Evolutionary conservation across 352 stramenopile genomes (phyloP).

Genomic region (Thraustochytrium sp.): DNA sequence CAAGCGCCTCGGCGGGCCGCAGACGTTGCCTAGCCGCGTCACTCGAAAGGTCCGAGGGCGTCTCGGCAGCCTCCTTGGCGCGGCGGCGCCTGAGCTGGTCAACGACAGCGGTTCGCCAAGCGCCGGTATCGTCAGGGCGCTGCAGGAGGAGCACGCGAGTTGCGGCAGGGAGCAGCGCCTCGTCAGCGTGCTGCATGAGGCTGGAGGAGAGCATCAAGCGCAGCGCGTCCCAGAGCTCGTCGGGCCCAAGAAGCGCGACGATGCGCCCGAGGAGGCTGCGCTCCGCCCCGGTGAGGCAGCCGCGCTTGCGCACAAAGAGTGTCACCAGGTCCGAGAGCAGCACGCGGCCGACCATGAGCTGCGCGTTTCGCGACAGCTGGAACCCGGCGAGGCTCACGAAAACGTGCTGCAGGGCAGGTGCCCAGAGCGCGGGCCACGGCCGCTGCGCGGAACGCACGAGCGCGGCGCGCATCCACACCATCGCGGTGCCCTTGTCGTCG

Average conservation of each 20-base stretch:
- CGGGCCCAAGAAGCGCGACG: not conserved
- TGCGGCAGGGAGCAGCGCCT: not conserved
- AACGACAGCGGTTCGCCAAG: not conserved
- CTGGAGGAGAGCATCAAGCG: not conserved
- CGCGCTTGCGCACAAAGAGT: slow-evolving; percentile 4
- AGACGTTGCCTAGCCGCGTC: no score
- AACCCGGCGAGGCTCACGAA: not conserved
- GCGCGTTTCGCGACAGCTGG: not conserved
- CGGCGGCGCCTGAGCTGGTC: not conserved
- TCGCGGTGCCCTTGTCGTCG: no score
- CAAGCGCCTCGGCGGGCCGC: not conserved
- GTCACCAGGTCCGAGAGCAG: not conserved
- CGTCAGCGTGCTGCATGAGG: not conserved
- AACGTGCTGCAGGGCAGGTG: not conserved
- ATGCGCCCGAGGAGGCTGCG: not conserved
- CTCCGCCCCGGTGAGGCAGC: not conserved
- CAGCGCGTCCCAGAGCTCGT: not conserved
- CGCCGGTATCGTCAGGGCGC: not conserved
- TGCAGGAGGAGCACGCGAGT: not conserved
- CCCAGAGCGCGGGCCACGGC: no score
- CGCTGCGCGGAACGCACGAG: no score
- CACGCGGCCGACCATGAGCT: not conserved
- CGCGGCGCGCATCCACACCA: no score
- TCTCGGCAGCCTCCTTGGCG: no score
- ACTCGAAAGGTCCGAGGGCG: no score